Base-by-base conservation (phyloP, 225 moss, liverwort and hornwort species). In the Anthoceros angustus region DNA sequence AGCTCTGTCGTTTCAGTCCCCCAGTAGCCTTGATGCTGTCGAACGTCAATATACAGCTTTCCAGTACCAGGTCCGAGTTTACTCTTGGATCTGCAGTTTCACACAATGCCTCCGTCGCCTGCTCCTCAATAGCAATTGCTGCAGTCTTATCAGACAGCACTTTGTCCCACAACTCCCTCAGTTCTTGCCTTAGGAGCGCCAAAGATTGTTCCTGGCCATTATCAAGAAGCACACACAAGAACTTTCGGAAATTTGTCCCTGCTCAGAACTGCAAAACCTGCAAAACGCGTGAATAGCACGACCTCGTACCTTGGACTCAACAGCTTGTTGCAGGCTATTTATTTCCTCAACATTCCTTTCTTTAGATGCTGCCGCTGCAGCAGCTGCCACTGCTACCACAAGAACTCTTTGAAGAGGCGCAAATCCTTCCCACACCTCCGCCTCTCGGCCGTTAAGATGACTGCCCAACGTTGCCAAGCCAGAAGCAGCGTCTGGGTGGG, bases 371-470 rank as follows among this genome's bases (percentile, higher is more conserved):
- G 86, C 83, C 7, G 74, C 55, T 10, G 75, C 60, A 12, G 91
- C 84, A 61, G 95, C 95, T 43, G 90, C 94, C 76, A 88, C 88
- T 73, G 86, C 86, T 62, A 92, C 87, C 16, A 87, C 90, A 42
- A 91, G 80, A 62, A 91, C 88, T 68, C 95, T 78, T 74, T 98
- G 88, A 45, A 98, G 74, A 14, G 95, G 91, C 40, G 82, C 79
- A 43, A 88, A 83, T 75, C 84, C 85, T 63, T 87, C 84, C 95
- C 95, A 98, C 1, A 79, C 85, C 72, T 69, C 73, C 14, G 82
- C 79, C 68, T 92, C 95, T 62, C 71, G 73, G 48, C 77, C 79
- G 61, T 74, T 84, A 64, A 89, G 69, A 62, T 74, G 63, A 64
- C 83, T 84, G 70, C 81, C 79, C 61, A 87, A 73, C 50, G 40